Conservation (phyloP, 306 rosid genomes). For the Prunus kanzakura region DNA sequence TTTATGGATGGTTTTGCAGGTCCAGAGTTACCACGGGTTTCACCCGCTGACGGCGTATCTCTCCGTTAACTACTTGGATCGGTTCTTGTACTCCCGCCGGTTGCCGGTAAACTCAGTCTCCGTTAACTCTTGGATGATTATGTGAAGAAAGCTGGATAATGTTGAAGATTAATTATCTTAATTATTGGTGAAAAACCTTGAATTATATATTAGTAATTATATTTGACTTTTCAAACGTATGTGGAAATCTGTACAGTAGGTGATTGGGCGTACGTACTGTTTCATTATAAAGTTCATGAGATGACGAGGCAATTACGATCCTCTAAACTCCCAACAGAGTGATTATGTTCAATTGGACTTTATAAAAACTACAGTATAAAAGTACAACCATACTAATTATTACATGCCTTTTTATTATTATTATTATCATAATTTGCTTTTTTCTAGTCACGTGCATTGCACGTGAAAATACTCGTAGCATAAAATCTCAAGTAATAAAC, state of each 20-base stretch:
- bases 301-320: not conserved
- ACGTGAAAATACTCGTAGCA: not conserved
- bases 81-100: constrained; percentile 67
- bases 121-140: not conserved
- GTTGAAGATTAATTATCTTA: not conserved
- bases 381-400: constrained; percentile 23
- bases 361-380: constrained; percentile 18
- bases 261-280: constrained; percentile 2
- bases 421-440: constrained; percentile 4
- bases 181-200: not conserved
- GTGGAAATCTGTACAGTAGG: not conserved
- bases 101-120: constrained; percentile 68
- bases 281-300: not conserved
- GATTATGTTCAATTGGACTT: constrained; percentile 9
- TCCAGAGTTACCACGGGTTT: constrained; percentile 62
- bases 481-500: not conserved
- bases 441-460: constrained; percentile 34
- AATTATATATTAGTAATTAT: constrained; percentile 21
- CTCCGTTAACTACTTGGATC: constrained; percentile 92
- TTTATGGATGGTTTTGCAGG: constrained; percentile 41
- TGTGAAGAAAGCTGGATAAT: not conserved
- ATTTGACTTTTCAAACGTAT: constrained; percentile 45
- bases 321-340: not conserved
- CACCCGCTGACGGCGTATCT: constrained; percentile 95
- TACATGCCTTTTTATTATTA: not conserved